Conservation (phyloP, 2,329 filamentous ascomycete species). For the Calcarisporium arbuscula region DNA sequence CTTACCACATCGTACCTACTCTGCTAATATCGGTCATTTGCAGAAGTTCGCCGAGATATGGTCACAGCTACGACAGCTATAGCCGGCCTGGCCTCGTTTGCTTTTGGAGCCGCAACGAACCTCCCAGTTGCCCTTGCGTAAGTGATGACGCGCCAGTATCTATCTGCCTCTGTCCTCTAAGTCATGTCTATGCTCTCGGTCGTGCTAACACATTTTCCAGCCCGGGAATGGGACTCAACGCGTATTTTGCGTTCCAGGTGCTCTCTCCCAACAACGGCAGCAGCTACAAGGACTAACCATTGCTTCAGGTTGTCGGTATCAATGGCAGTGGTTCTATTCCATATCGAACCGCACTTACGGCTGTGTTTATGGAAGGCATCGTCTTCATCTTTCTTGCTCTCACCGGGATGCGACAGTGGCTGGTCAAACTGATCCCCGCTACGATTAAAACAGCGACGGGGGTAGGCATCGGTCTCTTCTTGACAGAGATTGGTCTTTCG, state of each 20-base stretch:
- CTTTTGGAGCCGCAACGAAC: conserved; percentile 76
- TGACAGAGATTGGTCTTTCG: conserved; percentile 60
- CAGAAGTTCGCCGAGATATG: conserved; percentile 65
- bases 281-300: not conserved
- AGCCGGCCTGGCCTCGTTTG: conserved; percentile 65
- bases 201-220: conserved; percentile 27
- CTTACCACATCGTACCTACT: not conserved
- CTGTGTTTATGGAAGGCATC: conserved; percentile 59
- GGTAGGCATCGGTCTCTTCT: conserved; percentile 58
- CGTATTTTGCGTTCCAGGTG: conserved; percentile 58
- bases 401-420: conserved; percentile 67
- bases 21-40: conserved; percentile 6
- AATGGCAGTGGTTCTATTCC: conserved; percentile 51
- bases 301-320: conserved; percentile 46
- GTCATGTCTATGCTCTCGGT: too few relatives aligned
- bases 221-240: conserved; percentile 62
- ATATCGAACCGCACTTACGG: conserved; percentile 54
- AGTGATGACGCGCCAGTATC: conserved; percentile 4
- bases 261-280: too few relatives aligned
- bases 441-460: conserved; percentile 61
- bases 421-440: conserved; percentile 57
- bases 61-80: conserved; percentile 81
- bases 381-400: conserved; percentile 59
- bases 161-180: not conserved
- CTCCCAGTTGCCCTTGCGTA: conserved; percentile 50